These are phyloP conservation scores for Blastobotrys persicus DNA, from an alignment of 1,139 yeast species.

Conservation along the genomic window DNA sequence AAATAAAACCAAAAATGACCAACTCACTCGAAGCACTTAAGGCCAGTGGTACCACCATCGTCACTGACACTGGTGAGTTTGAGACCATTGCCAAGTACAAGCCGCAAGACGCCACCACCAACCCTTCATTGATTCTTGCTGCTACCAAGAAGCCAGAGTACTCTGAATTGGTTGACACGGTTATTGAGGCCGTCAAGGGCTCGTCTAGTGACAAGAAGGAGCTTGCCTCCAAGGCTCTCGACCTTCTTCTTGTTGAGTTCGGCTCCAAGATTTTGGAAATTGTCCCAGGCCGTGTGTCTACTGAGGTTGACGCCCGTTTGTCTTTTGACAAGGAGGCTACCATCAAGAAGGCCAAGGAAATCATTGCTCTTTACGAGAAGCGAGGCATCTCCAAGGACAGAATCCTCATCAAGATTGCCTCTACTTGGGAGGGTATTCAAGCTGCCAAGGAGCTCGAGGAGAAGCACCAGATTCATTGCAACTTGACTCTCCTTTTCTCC, in stretches of 20 bases:
- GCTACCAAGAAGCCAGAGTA: conserved; percentile 91
- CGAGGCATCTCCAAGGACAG: conserved; percentile 86
- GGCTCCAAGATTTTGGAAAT: conserved; percentile 90
- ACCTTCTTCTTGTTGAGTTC: conserved; percentile 89
- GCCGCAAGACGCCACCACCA: conserved; percentile 99
- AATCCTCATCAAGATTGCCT: conserved; percentile 91
- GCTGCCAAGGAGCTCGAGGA: conserved; percentile 95
- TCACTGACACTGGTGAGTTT: conserved; percentile 98
- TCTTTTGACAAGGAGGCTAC: conserved; percentile 94
- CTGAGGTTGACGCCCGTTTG: conserved; percentile 98
- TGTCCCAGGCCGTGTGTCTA: conserved; percentile 98
- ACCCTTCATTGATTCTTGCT: conserved; percentile 96
- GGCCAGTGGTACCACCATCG: conserved; percentile 93
- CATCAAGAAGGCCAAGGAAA: conserved; percentile 83
- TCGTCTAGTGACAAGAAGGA: conserved; percentile 56
- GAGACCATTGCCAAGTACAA: conserved; percentile 95
- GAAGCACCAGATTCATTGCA: conserved; percentile 88
- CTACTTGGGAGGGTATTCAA: conserved; percentile 99
- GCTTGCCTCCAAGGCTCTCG: conserved; percentile 75
- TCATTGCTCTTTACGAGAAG: conserved; percentile 79
- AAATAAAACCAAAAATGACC: conserved; percentile 39
- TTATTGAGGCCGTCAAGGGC: conserved; percentile 80
- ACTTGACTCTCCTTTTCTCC: conserved; percentile 92
- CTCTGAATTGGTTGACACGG: conserved; percentile 84
- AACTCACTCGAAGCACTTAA: conserved; percentile 90